Evolutionary conservation across 2,329 filamentous ascomycete genomes (phyloP), one percentile per base, ranked within the genome.

Genomic region (Diaporthe humulicola): DNA sequence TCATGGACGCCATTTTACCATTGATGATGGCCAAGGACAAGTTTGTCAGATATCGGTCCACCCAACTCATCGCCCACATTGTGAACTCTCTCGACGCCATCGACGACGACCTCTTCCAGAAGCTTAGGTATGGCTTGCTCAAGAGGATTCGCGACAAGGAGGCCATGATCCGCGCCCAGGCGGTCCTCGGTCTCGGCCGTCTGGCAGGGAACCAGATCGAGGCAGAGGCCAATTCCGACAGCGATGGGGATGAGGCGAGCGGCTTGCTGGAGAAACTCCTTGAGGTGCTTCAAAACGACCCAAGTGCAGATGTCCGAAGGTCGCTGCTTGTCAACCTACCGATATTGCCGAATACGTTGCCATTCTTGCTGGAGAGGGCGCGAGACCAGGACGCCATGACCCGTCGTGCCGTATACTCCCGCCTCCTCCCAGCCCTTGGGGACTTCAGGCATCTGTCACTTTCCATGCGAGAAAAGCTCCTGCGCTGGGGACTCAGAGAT

Each of bases 381-480:
- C 90, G 97, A 81, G 97, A 99, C 81, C 90, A 95, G 74, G 97
- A 99, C 82, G 90, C 94, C 4, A 90, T 92, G 8, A 98, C 96
- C 5, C 90, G 97, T 75, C 90, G 96, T 75, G 93, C 95, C 14
- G 89, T 99, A 2, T 99, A 98, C 82, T 93, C 96, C 1, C 92
- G 94, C 48, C 88, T 99, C 9, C 87, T 99, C 7, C 97, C 97
- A 2, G 94, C 94, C 0, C 87, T 99, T 0, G 97, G 96, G 17
- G 97, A 99, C 84, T 99, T 99, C 84, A 91, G 97, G 71, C 95
- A 98, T 84, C 86, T 99, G 70, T 98, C 95, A 15, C 88, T 99
- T 33, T 95, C 94, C 2, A 98, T 98, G 92, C 90, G 97, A 81
- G 97, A 99, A 84, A 98, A 98, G 84, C 88, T 99, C 42, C 89